Base-by-base conservation (phyloP, 805 yeast species). In the Candida pseudofarinosa region DNA sequence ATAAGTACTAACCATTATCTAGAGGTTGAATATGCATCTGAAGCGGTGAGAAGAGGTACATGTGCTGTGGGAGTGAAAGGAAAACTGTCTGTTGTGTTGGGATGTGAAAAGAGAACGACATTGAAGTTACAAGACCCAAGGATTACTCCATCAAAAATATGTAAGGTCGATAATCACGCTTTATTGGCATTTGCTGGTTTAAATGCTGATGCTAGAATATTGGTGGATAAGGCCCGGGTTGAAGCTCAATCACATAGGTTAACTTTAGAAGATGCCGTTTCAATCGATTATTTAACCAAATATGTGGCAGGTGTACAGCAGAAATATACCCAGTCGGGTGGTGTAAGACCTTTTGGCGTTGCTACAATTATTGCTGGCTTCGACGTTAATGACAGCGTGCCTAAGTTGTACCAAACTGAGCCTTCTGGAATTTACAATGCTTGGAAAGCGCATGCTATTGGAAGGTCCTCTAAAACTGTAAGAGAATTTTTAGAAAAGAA, bases 291-390 rank as follows among this genome's bases (percentile, higher is more conserved):
- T 63, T 73, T 93, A 63, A 88, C 99, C 31, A 85, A 85, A 63
- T 88, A 88, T 58, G 88, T 93, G 49, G 99, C 99, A n/a, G 97
- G 97, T 17, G 91, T 91, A 36, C 97, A 93, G 67, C 99, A 93
- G 64, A 80, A 83, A 64, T 93, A 91, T 68, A 93, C 99, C 4
- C 99, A 93, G 67, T 83, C 95, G 39, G 99, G 99, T 53, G 99
- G 99, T 65, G 97, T 93, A 19, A 80, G 99, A 66, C 99, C 99
- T 16, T 93, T 93, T 63, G 99, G 99, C 45, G 86, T 93, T 54
- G 84, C 97, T 40, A 93, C 97, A 20, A 73, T 93, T 56, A 86
- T 93, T 62, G 96, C 96, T 18, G 99, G 99, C 1, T 93, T 93
- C 57, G 98, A 93, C 69, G 83, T 83, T 42, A 83, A 84, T 57